Percentiles rank a stretch among this genome's conserved stretches.
Conservation (phyloP, 768 basidiomycete genomes). For the Tulasnella sp. region DNA sequence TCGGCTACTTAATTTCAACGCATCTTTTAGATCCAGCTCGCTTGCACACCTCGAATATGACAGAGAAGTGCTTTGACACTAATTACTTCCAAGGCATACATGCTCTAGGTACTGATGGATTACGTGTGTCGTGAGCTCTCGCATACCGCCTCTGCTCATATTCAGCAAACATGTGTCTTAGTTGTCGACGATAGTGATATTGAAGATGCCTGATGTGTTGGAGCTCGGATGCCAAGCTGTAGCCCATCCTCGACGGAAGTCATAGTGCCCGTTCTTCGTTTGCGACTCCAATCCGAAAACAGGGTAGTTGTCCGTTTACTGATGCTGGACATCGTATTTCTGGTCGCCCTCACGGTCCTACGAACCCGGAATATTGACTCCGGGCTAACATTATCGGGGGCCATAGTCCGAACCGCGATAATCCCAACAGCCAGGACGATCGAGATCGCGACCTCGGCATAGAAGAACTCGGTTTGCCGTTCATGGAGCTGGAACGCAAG, state of each 20-base stretch:
- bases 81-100: neutral
- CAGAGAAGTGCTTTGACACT: neutral
- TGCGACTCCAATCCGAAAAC: neutral
- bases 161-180: too few relatives aligned
- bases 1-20: conserved; percentile 88
- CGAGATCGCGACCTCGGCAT: neutral
- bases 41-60: neutral
- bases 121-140: too few relatives aligned
- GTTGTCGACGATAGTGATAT: neutral
- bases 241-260: neutral
- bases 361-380: neutral
- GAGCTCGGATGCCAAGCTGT: neutral
- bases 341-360: neutral
- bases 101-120: too few relatives aligned
- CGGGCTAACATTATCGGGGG: neutral
- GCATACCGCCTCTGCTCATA: too few relatives aligned
- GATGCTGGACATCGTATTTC: neutral
- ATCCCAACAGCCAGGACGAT: neutral
- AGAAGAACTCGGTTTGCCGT: neutral
- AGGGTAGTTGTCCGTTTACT: neutral
- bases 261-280: neutral
- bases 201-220: neutral
- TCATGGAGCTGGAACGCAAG: neutral
- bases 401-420: neutral
- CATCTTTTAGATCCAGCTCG: conserved; percentile 53